Conservation (phyloP, 2,329 filamentous ascomycete genomes). For the Plenodomus biglobosus region DNA sequence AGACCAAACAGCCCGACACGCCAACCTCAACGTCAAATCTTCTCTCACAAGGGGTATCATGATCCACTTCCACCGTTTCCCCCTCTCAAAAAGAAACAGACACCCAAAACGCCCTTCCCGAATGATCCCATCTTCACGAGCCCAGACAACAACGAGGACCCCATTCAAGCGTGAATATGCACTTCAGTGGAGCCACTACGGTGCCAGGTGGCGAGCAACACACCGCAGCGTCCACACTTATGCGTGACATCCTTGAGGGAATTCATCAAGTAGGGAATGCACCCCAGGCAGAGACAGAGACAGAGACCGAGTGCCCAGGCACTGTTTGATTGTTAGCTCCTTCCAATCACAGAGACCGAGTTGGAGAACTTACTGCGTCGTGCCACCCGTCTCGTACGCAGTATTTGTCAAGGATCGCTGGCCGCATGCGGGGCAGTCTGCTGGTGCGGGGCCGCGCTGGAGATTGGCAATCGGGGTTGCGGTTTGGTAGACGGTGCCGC, state of each 20-base stretch:
- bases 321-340: conserved; percentile 35
- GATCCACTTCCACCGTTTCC: neutral
- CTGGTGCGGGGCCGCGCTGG: conserved; percentile 44
- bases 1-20: neutral
- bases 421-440: conserved; percentile 53
- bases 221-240: conserved; percentile 51
- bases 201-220: conserved; percentile 52
- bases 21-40: neutral
- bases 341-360: neutral
- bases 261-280: conserved; percentile 53
- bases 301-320: conserved; percentile 52
- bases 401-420: conserved; percentile 45
- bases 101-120: neutral
- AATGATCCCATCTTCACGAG: neutral
- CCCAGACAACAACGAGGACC: neutral
- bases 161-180: conserved; percentile 40
- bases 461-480: conserved; percentile 39
- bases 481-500: conserved; percentile 40
- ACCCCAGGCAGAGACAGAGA: conserved; percentile 49
- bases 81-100: no score
- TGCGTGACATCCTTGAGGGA: conserved; percentile 54
- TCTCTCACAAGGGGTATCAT: conserved; percentile 1
- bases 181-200: conserved; percentile 52
- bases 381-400: conserved; percentile 42
- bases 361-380: conserved; percentile 44